phyloP scores from a whole-genome alignment of 2,329 filamentous ascomycete genomes.

The Chalaropsis thielavioides region DNA sequence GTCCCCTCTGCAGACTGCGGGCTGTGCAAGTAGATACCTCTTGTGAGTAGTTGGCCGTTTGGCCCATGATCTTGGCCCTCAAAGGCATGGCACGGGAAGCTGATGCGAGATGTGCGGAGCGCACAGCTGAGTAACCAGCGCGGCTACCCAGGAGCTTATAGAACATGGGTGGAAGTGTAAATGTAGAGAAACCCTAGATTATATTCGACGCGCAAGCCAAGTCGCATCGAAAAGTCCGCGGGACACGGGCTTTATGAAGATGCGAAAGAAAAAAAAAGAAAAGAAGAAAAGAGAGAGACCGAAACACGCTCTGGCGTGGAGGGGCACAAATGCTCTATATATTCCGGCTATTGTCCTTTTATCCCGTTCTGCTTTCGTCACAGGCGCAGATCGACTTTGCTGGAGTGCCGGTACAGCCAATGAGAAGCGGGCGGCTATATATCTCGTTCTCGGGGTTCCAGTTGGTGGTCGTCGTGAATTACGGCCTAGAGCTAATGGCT shows the following conservation, averaged over 20 bases:
- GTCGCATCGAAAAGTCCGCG: slow-evolving; percentile 9
- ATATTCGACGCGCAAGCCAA: slow-evolving; percentile 7
- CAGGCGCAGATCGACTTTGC: background rate
- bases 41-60: slow-evolving; percentile 10
- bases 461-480: background rate
- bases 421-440: background rate
- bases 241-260: slow-evolving; percentile 33
- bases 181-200: slow-evolving; percentile 5
- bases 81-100: slow-evolving; percentile 52
- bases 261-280: slow-evolving; percentile 26
- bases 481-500: background rate
- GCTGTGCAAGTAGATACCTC: slow-evolving; percentile 1
- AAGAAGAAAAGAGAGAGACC: background rate
- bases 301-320: background rate
- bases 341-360: background rate
- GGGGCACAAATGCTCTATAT: background rate
- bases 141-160: slow-evolving; percentile 23
- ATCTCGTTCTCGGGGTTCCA: background rate
- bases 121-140: slow-evolving; percentile 37
- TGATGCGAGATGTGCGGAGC: slow-evolving; percentile 30
- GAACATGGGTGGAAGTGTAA: slow-evolving; percentile 12
- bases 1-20: too few species aligned
- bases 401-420: background rate
- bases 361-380: background rate
- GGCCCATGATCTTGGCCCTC: slow-evolving; percentile 48